Evolutionary conservation across 169 alveolate species (phyloP), one percentile per base, ranked within the genome.

Genomic region (Plasmodium sp.): DNA sequence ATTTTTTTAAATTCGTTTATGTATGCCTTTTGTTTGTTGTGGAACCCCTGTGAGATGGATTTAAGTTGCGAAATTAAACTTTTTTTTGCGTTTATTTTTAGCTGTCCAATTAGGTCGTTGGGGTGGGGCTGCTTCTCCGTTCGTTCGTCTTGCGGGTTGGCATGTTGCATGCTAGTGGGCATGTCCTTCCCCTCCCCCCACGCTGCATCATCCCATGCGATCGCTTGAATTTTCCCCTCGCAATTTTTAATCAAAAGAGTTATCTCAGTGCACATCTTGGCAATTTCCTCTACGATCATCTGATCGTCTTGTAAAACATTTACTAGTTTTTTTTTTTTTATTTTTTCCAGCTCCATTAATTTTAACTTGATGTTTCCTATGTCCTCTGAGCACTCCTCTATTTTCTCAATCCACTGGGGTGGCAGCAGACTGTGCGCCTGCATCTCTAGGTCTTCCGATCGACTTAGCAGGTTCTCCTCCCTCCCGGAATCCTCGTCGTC

Each of bases 31-130:
- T 96, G 97, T 83, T 84, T 95, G 41, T 82, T 41, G 90, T 95
- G 96, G 73, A 96, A 94, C 48, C 96, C 88, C 54, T 96, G 92
- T 3, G 96, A 92, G 72, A 96, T 84, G 5, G 94, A 74, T 73
- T 94, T 92, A 43, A 96, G 96, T 88, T 96, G 96, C 14, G 96
- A 92, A 12, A 88, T 81, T 36, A 96, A 81, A 82, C 95, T 96
- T 71, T 67, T 90, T 79, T 93, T 96, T 56, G 97, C 97, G 83
- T 96, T 96, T 92, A 92, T 96, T 84, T 94, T 94, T 27, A 96
- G 45, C 73, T 90, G 80, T 73, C 72, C 94, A 34, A 90, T 80
- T 54, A 90, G 5, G 31, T 90, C 48, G 16, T 62, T 80, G 45
- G 72, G 34, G 18, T 67, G 31, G 54, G 36, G 36, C 9, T 62